phyloP scores from a whole-genome alignment of 2,329 filamentous ascomycete species.

The Knufia petricola region DNA sequence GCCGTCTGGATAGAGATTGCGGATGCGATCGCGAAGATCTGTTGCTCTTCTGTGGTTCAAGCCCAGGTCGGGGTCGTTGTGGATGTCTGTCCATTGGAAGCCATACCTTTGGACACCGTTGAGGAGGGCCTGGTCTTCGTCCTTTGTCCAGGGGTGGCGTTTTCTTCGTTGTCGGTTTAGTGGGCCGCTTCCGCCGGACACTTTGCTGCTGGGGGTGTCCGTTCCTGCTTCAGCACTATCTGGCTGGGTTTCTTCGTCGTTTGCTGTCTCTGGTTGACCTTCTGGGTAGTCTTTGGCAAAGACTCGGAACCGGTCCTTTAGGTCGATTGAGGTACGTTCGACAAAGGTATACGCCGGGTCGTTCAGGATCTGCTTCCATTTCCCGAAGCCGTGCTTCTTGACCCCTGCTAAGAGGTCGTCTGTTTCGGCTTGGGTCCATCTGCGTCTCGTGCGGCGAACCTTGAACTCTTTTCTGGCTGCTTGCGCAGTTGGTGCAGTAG shows the following conservation, averaged over 20 bases:
- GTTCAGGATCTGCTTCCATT: constrained; percentile 54
- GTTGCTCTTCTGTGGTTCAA: constrained; percentile 45
- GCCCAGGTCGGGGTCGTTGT: constrained; percentile 44
- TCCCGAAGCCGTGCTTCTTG: constrained; percentile 52
- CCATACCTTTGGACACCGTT: constrained; percentile 51
- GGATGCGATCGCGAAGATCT: constrained; percentile 53
- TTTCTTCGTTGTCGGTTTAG: constrained; percentile 33
- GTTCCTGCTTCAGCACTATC: constrained; percentile 4
- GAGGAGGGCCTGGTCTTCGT: constrained; percentile 50
- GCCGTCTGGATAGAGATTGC: constrained; percentile 48
- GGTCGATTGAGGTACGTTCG: constrained; percentile 49
- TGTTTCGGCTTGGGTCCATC: constrained; percentile 55
- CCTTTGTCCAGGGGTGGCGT: constrained; percentile 45
- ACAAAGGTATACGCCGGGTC: constrained; percentile 47
- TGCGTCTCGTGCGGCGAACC: constrained; percentile 41
- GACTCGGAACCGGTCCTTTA: constrained; percentile 52
- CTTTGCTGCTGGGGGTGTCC: not conserved
- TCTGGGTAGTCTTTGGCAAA: constrained; percentile 42
- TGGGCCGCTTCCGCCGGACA: not conserved
- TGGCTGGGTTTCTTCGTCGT: constrained; percentile 20
- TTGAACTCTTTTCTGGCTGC: constrained; percentile 26
- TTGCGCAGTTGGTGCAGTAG: constrained; percentile 14
- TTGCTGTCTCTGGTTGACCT: constrained; percentile 17
- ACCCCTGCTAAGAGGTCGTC: constrained; percentile 49
- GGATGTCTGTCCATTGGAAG: constrained; percentile 51